These are phyloP conservation scores for Venturia effusa DNA, from an alignment of 2,329 filamentous ascomycete species.

Conservation along the genomic window DNA sequence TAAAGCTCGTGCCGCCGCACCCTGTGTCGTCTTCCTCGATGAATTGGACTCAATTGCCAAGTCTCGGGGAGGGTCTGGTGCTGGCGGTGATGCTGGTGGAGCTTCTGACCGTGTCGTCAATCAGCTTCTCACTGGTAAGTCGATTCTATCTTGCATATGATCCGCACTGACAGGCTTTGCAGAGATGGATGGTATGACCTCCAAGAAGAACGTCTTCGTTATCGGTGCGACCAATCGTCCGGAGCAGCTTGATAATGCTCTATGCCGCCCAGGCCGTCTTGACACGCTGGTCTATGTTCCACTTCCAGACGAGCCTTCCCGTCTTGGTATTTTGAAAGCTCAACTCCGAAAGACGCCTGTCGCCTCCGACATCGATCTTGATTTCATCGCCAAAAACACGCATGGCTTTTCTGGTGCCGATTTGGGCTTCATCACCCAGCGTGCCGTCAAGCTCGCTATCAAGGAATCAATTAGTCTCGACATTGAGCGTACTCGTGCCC, in stretches of 20 bases:
- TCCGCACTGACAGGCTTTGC: conserved; percentile 30
- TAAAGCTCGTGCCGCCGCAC: conserved; percentile 95
- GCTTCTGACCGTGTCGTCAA: conserved; percentile 99
- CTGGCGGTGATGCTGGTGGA: conserved; percentile 82
- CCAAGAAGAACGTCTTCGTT: conserved; percentile 99
- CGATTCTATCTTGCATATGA: conserved; percentile 8
- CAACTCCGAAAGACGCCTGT: conserved; percentile 98
- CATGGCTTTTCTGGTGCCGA: conserved; percentile 99
- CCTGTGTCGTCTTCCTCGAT: conserved; percentile 97
- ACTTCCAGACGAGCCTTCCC: conserved; percentile 82
- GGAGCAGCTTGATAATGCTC: conserved; percentile 93
- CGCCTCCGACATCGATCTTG: conserved; percentile 72
- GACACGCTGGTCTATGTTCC: conserved; percentile 98
- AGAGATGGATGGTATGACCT: conserved; percentile 99
- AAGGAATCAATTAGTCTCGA: conserved; percentile 87
- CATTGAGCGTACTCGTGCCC: conserved; percentile 82
- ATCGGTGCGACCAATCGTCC: conserved; percentile 98
- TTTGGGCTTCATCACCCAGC: conserved; percentile 97
- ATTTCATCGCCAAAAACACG: conserved; percentile 91
- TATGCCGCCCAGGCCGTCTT: conserved; percentile 96
- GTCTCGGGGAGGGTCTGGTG: conserved; percentile 86
- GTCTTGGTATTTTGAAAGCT: conserved; percentile 81
- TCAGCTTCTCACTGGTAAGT: conserved; percentile 89
- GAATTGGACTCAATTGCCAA: conserved; percentile 99
- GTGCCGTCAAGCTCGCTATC: conserved; percentile 97